Conservation (phyloP, 257 asterid species). For the Przewalskia tangutica region DNA sequence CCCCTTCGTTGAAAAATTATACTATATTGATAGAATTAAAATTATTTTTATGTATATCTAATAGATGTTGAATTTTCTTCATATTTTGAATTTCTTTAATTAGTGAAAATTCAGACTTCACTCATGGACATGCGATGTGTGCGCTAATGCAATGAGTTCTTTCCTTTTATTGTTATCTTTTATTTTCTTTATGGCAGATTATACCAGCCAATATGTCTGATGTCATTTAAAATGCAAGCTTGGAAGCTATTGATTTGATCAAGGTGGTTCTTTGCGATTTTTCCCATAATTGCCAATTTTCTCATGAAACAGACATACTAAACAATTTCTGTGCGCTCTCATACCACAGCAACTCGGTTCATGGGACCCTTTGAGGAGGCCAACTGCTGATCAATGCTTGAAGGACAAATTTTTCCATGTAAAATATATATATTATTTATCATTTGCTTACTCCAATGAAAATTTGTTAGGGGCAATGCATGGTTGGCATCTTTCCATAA, state of each 20-base stretch:
- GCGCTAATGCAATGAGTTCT: neutral
- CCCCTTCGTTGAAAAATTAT: no score
- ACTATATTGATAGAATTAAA: no score
- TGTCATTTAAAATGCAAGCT: conserved; percentile 67
- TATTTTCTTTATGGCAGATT: conserved; percentile 27
- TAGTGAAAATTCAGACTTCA: no score
- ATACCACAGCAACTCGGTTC: conserved; percentile 63
- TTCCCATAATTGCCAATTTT: no score
- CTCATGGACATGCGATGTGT: no score
- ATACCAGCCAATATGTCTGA: conserved; percentile 52
- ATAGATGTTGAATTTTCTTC: no score
- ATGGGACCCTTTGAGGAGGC: conserved; percentile 91
- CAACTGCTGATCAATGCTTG: conserved; percentile 84
- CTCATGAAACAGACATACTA: no score
- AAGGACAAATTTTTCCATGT: conserved; percentile 80
- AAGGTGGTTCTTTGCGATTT: conserved; percentile 31
- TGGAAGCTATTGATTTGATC: conserved; percentile 76
- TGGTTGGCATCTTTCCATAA: neutral
- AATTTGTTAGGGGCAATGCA: no score
- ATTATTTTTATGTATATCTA: no score
- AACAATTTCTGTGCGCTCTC: no score
- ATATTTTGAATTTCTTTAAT: no score
- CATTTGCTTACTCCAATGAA: neutral
- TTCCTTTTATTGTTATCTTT: conserved; percentile 4
- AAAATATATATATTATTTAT: conserved; percentile 12